Evolutionary conservation across 2,329 filamentous ascomycete genomes (phyloP), one percentile per base, ranked within the genome.

Genomic region (Polychaeton citri): DNA sequence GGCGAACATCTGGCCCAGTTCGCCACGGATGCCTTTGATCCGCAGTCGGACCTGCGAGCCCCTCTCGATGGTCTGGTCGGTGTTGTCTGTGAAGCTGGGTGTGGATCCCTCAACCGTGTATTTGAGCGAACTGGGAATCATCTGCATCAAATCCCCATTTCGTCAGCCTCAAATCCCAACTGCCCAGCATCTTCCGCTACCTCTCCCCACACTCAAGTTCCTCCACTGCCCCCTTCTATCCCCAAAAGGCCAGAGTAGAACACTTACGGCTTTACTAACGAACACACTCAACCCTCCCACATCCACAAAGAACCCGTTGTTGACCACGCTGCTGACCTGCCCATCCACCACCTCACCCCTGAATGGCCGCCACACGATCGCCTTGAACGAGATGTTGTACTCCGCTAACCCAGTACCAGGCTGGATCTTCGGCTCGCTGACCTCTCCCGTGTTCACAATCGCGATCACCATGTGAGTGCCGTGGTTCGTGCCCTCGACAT

Each of bases 301-400:
- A 51, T 85, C 78, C 38, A 81, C 79, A 50, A 88, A 96, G 65
- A 98, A 94, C 34, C 84, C 90, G 48, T 90, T 83, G 19, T 79
- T 78, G 56, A 95, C 92, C 49, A 96, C 85, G 18, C 81, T 88
- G 46, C 79, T 82, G 40, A 96, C 88, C 48, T 94, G 79, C 30
- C 86, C 88, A 69, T 98, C 90, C 52, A 96, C 90, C 60, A 90
- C 93, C 71, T 98, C 90, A 54, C 90, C 88, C 63, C 90, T 88
- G 69, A 96, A 98, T 8, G 90, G 90, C 53, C 88, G 76, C 88
- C 88, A 98, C 39, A 98, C 85, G 41, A 98, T 88, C 36, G 90
- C 90, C 42, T 87, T 83, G 59, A 95, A 98, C 51, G 82, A 78
- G 33, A 98, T 86, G 1, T 83, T 93, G 57, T 95, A 98, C 61